Percentiles rank a stretch among this genome's conserved stretches.
Evolutionary conservation across 1,284 basidiomycete species (phyloP).

Genomic region (Porodaedalea pini): DNA sequence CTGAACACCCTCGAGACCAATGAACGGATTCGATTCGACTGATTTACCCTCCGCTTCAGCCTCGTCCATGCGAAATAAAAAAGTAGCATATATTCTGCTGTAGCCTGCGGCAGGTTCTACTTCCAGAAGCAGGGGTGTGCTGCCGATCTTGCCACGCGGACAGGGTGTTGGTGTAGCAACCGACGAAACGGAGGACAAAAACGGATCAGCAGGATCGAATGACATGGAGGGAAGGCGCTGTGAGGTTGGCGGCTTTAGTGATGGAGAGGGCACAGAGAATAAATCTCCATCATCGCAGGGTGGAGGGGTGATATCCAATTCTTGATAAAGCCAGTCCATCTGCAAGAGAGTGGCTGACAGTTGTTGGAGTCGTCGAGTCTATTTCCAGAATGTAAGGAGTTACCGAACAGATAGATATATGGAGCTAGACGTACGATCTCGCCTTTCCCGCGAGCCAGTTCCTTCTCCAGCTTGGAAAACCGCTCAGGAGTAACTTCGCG

Average conservation of each 20-base stretch:
- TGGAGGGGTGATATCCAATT: constrained; percentile 67
- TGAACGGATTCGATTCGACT: constrained; percentile 40
- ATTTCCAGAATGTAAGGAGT: constrained; percentile 17
- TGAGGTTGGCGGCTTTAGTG: constrained; percentile 35
- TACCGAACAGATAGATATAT: not conserved
- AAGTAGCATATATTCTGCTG: constrained; percentile 58
- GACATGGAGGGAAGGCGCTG: constrained; percentile 34
- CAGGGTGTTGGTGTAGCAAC: constrained; percentile 18
- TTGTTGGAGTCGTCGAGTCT: constrained; percentile 66
- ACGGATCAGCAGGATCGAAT: constrained; percentile 33
- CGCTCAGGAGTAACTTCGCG: constrained; percentile 74
- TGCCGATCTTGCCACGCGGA: constrained; percentile 4
- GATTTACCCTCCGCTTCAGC: constrained; percentile 46
- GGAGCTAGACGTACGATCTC: constrained; percentile 59
- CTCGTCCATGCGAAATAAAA: constrained; percentile 60
- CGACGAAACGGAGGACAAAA: constrained; percentile 15
- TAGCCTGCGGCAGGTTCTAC: constrained; percentile 41
- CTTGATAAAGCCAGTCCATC: constrained; percentile 76
- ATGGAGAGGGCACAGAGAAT: constrained; percentile 28
- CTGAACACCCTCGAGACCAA: constrained; percentile 56
- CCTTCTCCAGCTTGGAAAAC: constrained; percentile 74
- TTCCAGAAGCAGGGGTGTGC: constrained; percentile 6
- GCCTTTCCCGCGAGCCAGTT: constrained; percentile 72
- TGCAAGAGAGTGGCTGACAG: constrained; percentile 64
- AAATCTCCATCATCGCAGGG: constrained; percentile 42